These are phyloP conservation scores for Pholiota molesta DNA, from an alignment of 768 basidiomycete genomes.

Conservation along the genomic window DNA sequence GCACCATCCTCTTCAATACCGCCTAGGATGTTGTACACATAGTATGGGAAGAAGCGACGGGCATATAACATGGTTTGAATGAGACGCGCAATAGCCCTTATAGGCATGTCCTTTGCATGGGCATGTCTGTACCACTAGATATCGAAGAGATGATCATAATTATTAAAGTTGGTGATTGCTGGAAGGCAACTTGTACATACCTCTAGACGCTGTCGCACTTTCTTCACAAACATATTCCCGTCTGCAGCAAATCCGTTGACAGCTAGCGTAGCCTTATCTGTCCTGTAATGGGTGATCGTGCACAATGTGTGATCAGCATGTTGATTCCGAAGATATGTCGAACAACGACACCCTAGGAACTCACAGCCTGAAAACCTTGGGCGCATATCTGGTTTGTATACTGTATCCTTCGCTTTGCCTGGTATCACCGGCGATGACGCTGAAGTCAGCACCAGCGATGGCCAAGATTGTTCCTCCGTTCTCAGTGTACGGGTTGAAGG, in stretches of 20 bases:
- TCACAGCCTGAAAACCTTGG: conserved; percentile 93
- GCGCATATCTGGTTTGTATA: conserved; percentile 97
- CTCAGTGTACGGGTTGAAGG: conserved; percentile 88
- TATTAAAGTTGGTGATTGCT: not conserved
- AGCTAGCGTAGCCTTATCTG: conserved; percentile 90
- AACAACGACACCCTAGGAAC: conserved; percentile 28
- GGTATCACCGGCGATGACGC: conserved; percentile 95
- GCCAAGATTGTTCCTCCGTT: conserved; percentile 97
- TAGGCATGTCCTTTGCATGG: conserved; percentile 96
- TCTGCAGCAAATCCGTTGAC: conserved; percentile 98
- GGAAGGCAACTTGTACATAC: conserved; percentile 45
- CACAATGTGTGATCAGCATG: conserved; percentile 11
- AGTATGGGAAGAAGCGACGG: conserved; percentile 97
- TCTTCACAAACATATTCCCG: conserved; percentile 97
- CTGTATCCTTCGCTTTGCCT: conserved; percentile 96
- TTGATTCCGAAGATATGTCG: conserved; percentile 1
- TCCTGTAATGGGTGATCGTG: conserved; percentile 49
- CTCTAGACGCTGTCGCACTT: conserved; percentile 93
- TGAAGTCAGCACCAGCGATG: conserved; percentile 92
- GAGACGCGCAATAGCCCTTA: conserved; percentile 94
- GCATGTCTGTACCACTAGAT: conserved; percentile 95
- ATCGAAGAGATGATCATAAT: conserved; percentile 9
- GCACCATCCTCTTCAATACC: conserved; percentile 96
- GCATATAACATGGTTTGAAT: conserved; percentile 99
- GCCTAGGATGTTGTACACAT: conserved; percentile 94